A percentile compares a stretch with the other conserved stretches of the same genome.
Evolutionary conservation across 192 early-diverging fungal genomes (phyloP).

Genomic region (Backusella morwellensis): DNA sequence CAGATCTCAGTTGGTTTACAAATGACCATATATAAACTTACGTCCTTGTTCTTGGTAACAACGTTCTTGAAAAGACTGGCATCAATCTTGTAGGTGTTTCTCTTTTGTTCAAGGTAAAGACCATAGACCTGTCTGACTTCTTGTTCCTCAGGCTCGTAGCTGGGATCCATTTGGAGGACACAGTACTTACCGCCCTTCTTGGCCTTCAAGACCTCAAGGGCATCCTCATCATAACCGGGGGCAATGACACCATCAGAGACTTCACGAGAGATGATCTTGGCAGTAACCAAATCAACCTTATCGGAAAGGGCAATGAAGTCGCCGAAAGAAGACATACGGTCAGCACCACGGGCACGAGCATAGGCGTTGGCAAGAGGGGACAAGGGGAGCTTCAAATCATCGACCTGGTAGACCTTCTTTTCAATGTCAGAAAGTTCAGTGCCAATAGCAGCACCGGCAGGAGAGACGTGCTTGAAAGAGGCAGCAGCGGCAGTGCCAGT

Average conservation of each 20-base stretch:
- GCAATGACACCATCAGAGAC: slow-evolving; percentile 98
- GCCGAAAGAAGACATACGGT: slow-evolving; percentile 99
- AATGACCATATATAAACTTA: slow-evolving; percentile 30
- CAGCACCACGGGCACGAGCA: slow-evolving; percentile 96
- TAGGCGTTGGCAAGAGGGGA: slow-evolving; percentile 90
- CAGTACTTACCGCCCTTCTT: slow-evolving; percentile 99
- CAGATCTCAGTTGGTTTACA: neutral
- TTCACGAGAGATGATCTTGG: slow-evolving; percentile 93
- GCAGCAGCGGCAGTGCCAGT: slow-evolving; percentile 92
- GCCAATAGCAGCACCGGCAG: slow-evolving; percentile 96
- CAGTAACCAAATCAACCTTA: slow-evolving; percentile 86
- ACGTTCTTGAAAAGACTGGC: slow-evolving; percentile 80
- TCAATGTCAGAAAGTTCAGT: slow-evolving; percentile 77
- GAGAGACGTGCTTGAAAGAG: slow-evolving; percentile 99
- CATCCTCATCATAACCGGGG: slow-evolving; percentile 82
- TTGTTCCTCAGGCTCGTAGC: slow-evolving; percentile 78
- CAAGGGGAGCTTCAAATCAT: slow-evolving; percentile 75
- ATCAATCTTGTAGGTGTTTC: slow-evolving; percentile 84
- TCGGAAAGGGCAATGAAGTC: slow-evolving; percentile 97
- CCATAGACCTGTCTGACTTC: slow-evolving; percentile 98
- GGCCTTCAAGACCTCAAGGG: slow-evolving; percentile 85
- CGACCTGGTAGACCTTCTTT: slow-evolving; percentile 88
- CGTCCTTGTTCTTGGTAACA: slow-evolving; percentile 75
- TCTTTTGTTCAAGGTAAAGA: slow-evolving; percentile 85
- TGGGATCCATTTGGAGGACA: slow-evolving; percentile 89